Conservation (phyloP, 202 grass and related monocot species). For the Brachypodium distachyon region DNA sequence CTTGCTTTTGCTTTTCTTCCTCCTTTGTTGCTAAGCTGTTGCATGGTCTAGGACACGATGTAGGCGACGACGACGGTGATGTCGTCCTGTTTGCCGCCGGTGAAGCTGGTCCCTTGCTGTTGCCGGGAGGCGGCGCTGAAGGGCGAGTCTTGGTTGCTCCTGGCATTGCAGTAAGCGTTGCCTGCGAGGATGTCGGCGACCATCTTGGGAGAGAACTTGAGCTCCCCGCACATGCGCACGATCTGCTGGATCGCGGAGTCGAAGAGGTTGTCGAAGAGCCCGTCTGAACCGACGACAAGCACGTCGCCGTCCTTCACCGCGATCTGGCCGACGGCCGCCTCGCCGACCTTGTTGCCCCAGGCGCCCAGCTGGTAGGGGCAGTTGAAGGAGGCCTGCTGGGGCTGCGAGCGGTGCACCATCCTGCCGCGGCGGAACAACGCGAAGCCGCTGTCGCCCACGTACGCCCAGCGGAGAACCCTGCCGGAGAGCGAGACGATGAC, state of each 20-base stretch:
- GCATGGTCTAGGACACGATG: neutral
- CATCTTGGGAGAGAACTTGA: slow-evolving; percentile 2
- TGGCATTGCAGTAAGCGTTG: neutral
- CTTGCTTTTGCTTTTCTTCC: too few species aligned
- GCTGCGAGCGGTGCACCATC: neutral
- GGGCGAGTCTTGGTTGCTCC: neutral
- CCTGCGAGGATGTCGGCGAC: neutral
- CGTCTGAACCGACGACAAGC: slow-evolving; percentile 25
- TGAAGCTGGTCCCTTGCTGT: neutral
- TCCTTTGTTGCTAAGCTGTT: too few species aligned
- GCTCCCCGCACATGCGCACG: neutral
- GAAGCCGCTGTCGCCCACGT: slow-evolving; percentile 30
- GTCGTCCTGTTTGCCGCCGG: neutral
- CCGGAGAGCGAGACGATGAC: slow-evolving; percentile 18
- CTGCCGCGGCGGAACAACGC: neutral
- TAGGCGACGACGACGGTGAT: neutral
- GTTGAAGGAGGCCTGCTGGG: slow-evolving; percentile 12
- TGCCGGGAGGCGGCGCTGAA: neutral
- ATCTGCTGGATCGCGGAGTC: neutral
- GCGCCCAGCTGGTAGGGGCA: slow-evolving; percentile 14
- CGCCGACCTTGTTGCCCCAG: accelerated
- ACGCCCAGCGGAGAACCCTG: slow-evolving; percentile 12
- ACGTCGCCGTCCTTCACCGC: slow-evolving; percentile 11
- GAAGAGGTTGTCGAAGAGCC: slow-evolving; percentile 32
- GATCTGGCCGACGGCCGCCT: neutral